A percentile compares a stretch with the other conserved stretches of the same genome.
These are phyloP conservation scores for Kuraishia piskuri DNA, from an alignment of 805 yeast species.

Conservation along the genomic window DNA sequence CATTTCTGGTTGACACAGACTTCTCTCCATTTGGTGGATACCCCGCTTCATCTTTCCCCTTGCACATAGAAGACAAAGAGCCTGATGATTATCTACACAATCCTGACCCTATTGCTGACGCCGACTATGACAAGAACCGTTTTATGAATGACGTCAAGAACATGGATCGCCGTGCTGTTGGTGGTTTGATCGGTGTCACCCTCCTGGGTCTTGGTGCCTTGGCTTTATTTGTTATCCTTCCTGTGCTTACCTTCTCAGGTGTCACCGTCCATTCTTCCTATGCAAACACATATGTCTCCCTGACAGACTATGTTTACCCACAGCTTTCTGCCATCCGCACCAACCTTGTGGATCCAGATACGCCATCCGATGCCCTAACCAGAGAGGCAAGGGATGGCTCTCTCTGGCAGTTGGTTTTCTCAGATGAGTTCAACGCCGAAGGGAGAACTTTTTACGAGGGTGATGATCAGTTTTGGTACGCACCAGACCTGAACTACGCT, in stretches of 20 bases:
- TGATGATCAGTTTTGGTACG: constrained; percentile 89
- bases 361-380: constrained; percentile 40
- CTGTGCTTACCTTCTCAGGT: constrained; percentile 80
- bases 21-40: constrained; percentile 94
- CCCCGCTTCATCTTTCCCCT: constrained; percentile 88
- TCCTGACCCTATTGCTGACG: constrained; percentile 93
- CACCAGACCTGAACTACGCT: constrained; percentile 73
- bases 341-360: constrained; percentile 60
- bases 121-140: constrained; percentile 67
- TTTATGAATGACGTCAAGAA: constrained; percentile 54
- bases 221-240: constrained; percentile 68
- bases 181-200: constrained; percentile 56
- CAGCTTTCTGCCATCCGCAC: constrained; percentile 51
- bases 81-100: constrained; percentile 92
- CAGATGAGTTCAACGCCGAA: constrained; percentile 85
- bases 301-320: constrained; percentile 52
- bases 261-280: constrained; percentile 25
- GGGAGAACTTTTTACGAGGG: constrained; percentile 88
- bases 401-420: constrained; percentile 69
- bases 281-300: constrained; percentile 26
- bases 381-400: constrained; percentile 53
- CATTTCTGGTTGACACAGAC: constrained; percentile 48
- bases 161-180: constrained; percentile 54
- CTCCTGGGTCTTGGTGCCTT: constrained; percentile 51
- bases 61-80: constrained; percentile 87